These are phyloP conservation scores for Zea luxurians DNA, from an alignment of 176 grass and related monocot species.

Conservation along the genomic window DNA sequence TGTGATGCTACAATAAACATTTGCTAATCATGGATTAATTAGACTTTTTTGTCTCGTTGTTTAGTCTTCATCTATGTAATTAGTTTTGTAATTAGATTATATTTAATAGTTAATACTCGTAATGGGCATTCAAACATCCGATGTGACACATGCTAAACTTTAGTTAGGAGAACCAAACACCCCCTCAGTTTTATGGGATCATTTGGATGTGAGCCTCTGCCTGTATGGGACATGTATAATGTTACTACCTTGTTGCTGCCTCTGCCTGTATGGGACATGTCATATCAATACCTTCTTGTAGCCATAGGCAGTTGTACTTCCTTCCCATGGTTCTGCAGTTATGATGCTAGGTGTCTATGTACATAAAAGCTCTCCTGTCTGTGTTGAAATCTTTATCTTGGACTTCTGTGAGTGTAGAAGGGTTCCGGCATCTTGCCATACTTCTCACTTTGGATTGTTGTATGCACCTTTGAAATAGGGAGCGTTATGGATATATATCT, in stretches of 20 bases:
- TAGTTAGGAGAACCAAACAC: too few relatives aligned
- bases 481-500: background rate
- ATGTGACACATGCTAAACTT: too few relatives aligned
- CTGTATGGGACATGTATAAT: background rate
- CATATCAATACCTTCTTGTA: conserved; percentile 13
- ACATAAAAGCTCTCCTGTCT: background rate
- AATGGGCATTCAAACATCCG: too few relatives aligned
- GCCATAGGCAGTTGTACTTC: background rate
- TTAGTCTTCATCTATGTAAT: too few relatives aligned
- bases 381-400: background rate
- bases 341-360: background rate
- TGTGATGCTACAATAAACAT: too few relatives aligned
- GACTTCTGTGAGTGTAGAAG: conserved; percentile 2
- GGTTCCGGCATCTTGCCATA: background rate
- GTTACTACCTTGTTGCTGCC: background rate
- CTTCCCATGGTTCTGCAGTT: background rate
- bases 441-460: background rate
- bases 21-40: too few relatives aligned
- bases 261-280: background rate
- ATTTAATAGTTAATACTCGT: too few relatives aligned
- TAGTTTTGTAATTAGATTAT: too few relatives aligned
- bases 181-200: background rate
- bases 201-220: background rate
- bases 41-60: too few relatives aligned
- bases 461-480: background rate